Percentiles rank a stretch among this genome's conserved stretches.
These are phyloP conservation scores for Nannochloris sp. DNA, from an alignment of 139 green algal species.

Conservation along the genomic window DNA sequence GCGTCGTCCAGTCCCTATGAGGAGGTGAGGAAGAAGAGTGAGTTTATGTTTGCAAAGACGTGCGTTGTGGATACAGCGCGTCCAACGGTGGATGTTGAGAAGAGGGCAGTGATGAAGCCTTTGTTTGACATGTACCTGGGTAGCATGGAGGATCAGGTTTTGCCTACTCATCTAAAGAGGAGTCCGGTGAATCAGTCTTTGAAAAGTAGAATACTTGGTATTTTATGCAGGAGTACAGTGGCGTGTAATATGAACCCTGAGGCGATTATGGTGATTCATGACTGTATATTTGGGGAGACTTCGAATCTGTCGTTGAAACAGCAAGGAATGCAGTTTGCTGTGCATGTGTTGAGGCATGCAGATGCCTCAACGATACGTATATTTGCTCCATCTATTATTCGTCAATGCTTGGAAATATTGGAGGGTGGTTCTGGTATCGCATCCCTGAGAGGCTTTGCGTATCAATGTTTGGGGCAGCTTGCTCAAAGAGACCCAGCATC, in stretches of 20 bases:
- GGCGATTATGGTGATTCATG: conserved; percentile 28
- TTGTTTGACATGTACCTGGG: conserved; percentile 65
- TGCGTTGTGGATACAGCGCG: conserved; percentile 20
- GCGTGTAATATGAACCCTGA: conserved; percentile 68
- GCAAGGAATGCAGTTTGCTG: conserved; percentile 80
- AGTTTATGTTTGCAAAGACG: conserved; percentile 65
- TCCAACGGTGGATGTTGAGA: conserved; percentile 60
- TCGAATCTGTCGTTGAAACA: conserved; percentile 44
- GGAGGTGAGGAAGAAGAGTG: conserved; percentile 41
- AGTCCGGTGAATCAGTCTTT: conserved; percentile 30
- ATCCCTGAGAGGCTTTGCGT: conserved; percentile 59
- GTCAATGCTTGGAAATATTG: conserved; percentile 42
- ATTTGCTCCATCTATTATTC: conserved; percentile 38
- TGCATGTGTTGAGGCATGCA: conserved; percentile 75
- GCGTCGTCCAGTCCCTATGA: conserved; percentile 53
- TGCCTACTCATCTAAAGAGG: neutral
- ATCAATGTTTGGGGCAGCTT: conserved; percentile 67
- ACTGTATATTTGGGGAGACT: conserved; percentile 41
- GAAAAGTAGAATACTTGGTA: conserved; percentile 26
- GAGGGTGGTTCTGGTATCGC: conserved; percentile 29
- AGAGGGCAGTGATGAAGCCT: conserved; percentile 24
- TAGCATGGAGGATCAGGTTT: conserved; percentile 13
- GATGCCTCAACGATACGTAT: conserved; percentile 43
- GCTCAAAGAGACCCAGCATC: conserved; percentile 44
- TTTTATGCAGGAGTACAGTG: conserved; percentile 54